Conservation (phyloP, 192 early-diverging fungal species). For the Coemansia sp. region DNA sequence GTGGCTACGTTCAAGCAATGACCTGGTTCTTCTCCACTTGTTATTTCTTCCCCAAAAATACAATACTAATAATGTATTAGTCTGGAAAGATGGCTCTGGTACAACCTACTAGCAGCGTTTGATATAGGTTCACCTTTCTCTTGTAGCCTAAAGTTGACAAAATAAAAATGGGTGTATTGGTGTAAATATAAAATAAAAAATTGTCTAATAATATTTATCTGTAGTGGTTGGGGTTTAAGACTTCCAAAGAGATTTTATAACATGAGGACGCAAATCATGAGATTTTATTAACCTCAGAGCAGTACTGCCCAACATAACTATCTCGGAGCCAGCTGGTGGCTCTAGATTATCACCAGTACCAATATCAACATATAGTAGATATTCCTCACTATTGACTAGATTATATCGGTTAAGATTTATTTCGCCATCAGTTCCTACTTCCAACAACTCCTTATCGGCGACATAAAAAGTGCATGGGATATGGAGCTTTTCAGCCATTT, state of each 20-base stretch:
- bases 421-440: background rate
- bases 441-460: background rate
- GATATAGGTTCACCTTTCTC: background rate
- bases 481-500: background rate
- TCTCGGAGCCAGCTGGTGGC: background rate
- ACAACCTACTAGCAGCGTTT: no score
- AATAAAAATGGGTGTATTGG: background rate
- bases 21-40: background rate
- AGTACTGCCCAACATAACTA: background rate
- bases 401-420: background rate
- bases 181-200: background rate
- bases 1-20: no score
- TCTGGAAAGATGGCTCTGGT: no score
- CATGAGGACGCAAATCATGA: no score
- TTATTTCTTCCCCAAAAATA: no score
- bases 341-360: background rate
- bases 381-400: background rate
- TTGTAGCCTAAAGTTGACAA: background rate
- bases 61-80: no score
- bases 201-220: background rate
- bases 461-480: background rate
- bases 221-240: no score
- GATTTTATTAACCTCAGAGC: background rate
- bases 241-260: no score
- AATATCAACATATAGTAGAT: background rate